These are phyloP conservation scores for Stephanodiscus triporus DNA, from an alignment of 108 stramenopile genomes.

Conservation along the genomic window DNA sequence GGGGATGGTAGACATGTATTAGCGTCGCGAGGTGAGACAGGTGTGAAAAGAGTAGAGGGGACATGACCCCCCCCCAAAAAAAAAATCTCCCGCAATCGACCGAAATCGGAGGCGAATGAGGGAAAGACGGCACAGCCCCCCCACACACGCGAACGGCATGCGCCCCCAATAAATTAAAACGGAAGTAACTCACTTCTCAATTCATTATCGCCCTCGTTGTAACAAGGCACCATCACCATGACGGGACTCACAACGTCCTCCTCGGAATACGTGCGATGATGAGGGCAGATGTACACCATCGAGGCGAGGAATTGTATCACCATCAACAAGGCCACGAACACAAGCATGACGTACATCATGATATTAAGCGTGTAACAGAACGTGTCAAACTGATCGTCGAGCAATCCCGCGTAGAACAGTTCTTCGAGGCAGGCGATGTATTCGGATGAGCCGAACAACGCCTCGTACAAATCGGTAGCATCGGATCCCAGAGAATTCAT, in stretches of 20 bases:
- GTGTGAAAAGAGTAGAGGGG: too few relatives aligned
- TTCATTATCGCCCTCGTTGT: slow-evolving; percentile 66
- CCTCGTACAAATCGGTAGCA: slow-evolving; percentile 41
- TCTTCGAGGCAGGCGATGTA: slow-evolving; percentile 44
- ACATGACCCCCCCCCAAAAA: too few relatives aligned
- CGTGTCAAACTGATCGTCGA: slow-evolving; percentile 32
- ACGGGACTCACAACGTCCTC: slow-evolving; percentile 42
- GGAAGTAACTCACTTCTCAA: too few relatives aligned
- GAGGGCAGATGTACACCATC: slow-evolving; percentile 41
- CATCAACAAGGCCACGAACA: slow-evolving; percentile 47
- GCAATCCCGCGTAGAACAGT: slow-evolving; percentile 42
- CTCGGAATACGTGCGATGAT: slow-evolving; percentile 29
- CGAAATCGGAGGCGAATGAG: too few relatives aligned
- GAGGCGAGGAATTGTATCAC: slow-evolving; percentile 44
- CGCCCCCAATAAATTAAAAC: too few relatives aligned
- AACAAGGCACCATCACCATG: slow-evolving; percentile 63
- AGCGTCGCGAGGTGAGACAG: too few relatives aligned
- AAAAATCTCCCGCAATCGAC: too few relatives aligned
- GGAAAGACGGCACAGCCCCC: too few relatives aligned
- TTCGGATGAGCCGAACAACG: slow-evolving; percentile 32
- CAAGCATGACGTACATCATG: slow-evolving; percentile 50
- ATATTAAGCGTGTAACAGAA: slow-evolving; percentile 44
- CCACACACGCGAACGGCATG: too few relatives aligned
- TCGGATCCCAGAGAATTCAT: slow-evolving; percentile 37
- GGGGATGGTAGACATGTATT: too few relatives aligned